A percentile compares a stretch with the other conserved stretches of the same genome.
These are phyloP conservation scores for Epichloe coenophiala DNA, from an alignment of 2,329 filamentous ascomycete genomes.

Conservation along the genomic window DNA sequence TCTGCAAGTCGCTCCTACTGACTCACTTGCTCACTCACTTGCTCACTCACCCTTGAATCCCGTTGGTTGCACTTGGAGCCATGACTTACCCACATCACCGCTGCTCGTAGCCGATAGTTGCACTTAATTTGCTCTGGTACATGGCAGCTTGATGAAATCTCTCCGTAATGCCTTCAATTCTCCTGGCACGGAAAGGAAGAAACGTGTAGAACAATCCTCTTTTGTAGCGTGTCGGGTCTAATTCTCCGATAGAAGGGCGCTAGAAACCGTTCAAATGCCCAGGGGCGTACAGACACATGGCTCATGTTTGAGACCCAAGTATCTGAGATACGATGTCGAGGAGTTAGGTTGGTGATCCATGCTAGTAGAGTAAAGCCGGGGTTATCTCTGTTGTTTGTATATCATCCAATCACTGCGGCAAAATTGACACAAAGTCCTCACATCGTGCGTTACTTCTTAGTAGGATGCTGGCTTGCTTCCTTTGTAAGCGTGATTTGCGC, in stretches of 20 bases:
- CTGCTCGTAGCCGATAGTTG: slow-evolving; percentile 2
- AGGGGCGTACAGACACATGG: slow-evolving; percentile 5
- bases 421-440: no score
- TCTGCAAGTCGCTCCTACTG: neutral
- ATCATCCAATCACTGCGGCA: no score
- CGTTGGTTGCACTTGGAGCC: neutral
- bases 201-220: neutral
- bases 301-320: neutral
- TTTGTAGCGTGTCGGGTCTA: neutral
- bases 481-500: no score
- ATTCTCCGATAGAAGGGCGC: slow-evolving; percentile 6
- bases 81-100: neutral
- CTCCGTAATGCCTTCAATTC: neutral
- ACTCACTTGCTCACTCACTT: no score
- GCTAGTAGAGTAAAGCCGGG: no score
- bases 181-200: neutral
- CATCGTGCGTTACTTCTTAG: no score
- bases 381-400: no score
- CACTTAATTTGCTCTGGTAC: neutral
- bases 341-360: neutral
- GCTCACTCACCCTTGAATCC: neutral
- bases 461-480: neutral
- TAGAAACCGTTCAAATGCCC: slow-evolving; percentile 2
- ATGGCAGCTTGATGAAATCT: neutral
- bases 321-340: neutral